A percentile compares a stretch with the other conserved stretches of the same genome.
phyloP scores from a whole-genome alignment of 1,284 basidiomycete genomes.

The Fomitiporia mediterranea region DNA sequence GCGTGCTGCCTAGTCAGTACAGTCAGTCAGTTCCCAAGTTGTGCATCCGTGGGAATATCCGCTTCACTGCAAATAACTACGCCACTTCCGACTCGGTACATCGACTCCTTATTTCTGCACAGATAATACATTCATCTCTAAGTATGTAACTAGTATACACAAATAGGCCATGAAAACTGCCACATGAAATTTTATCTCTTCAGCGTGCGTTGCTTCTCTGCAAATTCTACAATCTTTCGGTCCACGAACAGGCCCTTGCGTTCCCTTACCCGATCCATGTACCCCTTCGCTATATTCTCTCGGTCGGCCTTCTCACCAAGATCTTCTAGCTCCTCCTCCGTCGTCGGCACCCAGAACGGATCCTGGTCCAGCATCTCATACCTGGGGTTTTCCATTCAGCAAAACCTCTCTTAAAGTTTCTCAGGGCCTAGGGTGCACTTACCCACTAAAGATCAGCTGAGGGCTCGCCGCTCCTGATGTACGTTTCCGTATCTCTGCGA shows the following conservation, averaged over 20 bases:
- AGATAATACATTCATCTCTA: neutral
- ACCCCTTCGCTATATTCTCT: slow-evolving; percentile 89
- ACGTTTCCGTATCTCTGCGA: slow-evolving; percentile 86
- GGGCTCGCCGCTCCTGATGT: slow-evolving; percentile 97
- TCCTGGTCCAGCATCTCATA: slow-evolving; percentile 89
- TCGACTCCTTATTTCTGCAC: neutral
- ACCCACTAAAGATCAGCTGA: slow-evolving; percentile 95
- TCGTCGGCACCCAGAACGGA: slow-evolving; percentile 99
- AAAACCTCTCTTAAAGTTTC: slow-evolving; percentile 11
- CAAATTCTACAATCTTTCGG: slow-evolving; percentile 87
- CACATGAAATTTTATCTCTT: slow-evolving; percentile 59
- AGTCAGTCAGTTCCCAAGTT: neutral
- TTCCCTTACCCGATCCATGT: slow-evolving; percentile 89
- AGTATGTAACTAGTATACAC: neutral
- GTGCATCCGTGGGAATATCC: slow-evolving; percentile 5
- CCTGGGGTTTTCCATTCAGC: slow-evolving; percentile 33
- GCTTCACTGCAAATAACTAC: neutral
- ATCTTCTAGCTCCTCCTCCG: slow-evolving; percentile 96
- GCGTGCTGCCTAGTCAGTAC: neutral
- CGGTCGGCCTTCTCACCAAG: slow-evolving; percentile 94
- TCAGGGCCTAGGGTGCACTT: slow-evolving; percentile 28
- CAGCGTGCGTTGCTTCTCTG: slow-evolving; percentile 95
- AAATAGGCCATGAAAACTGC: too few relatives aligned
- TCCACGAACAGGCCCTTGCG: slow-evolving; percentile 96
- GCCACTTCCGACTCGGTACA: neutral